Percentiles rank a stretch among this genome's conserved stretches.
Evolutionary conservation across 106 monocot genomes (phyloP).

Genomic region (Apostasia shenzhenica): DNA sequence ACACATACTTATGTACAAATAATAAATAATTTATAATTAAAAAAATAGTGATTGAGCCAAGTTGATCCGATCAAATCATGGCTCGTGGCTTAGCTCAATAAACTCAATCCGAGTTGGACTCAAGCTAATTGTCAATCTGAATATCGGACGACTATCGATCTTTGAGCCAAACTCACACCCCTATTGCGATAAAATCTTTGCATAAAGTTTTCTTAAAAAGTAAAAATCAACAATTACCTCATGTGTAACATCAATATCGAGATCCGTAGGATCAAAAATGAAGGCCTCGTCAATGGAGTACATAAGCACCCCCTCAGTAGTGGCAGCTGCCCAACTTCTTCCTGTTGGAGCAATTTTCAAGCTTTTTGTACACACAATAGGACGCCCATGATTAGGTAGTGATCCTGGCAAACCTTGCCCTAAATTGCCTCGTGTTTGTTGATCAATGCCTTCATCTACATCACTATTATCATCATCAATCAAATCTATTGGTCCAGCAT

Average conservation of each 20-base stretch:
- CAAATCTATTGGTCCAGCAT: constrained; percentile 87
- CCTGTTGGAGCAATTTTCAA: constrained; percentile 92
- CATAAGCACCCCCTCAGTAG: constrained; percentile 89
- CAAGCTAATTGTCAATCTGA: too few relatives aligned
- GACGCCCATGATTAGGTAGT: constrained; percentile 59
- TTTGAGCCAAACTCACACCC: too few relatives aligned
- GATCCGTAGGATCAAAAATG: constrained; percentile 95
- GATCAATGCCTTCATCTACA: constrained; percentile 68
- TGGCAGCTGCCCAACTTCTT: constrained; percentile 95
- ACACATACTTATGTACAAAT: too few relatives aligned
- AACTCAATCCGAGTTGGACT: too few relatives aligned
- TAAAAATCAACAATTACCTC: constrained; percentile 41
- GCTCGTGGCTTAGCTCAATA: too few relatives aligned
- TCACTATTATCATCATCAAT: constrained; percentile 89
- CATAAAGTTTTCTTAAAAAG: background rate
- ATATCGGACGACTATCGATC: too few relatives aligned
- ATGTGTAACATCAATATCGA: constrained; percentile 91
- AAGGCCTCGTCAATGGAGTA: constrained; percentile 91
- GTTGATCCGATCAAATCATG: too few relatives aligned
- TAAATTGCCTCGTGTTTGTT: constrained; percentile 45
- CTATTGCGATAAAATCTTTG: background rate
- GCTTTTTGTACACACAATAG: constrained; percentile 74
- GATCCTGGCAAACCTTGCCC: constrained; percentile 78
- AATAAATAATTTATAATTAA: too few relatives aligned
- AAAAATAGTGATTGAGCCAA: too few relatives aligned